Evolutionary conservation across 164 flowering plant genomes (phyloP), one percentile per base, ranked within the genome.

Genomic region (Chimonanthus praecox): DNA sequence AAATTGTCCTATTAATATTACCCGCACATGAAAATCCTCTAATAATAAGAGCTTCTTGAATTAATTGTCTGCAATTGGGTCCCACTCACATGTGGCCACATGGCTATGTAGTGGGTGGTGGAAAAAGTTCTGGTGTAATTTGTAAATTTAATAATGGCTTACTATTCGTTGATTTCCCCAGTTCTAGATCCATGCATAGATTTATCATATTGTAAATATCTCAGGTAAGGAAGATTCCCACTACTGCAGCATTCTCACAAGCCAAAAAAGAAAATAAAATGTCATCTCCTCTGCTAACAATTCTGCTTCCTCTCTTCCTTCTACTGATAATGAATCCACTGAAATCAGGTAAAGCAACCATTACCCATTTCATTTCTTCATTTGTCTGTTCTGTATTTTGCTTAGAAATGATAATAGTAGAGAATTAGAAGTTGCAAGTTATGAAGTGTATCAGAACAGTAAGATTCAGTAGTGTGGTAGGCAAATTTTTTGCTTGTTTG

Each of bases 301-400:
- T 75, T 76, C 61, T 77, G 21, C 77, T 84, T 74, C 69, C 71
- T 74, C 70, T 83, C 60, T 74, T 87, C 80, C 2, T 82, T 66
- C 9, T 83, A 20, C 18, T 78, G 15, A 58, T 65, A 11, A 71
- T 81, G 2, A 33, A 33, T 67, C 65, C 78, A 51, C 82, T 65
- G 49, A 74, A 83, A 75, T 84, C 90, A 74, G 83, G 89, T 89
- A 82, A 73, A 50, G n/a, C 45, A 33, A 62, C 20, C 63, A 47
- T n/a, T 61, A 47, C 73, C 67, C 74, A 68, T 74, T 60, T 65
- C 45, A 66, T 10, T 47, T 73, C n/a, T 18, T 70, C 65, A 7
- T 7, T 44, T 43, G 15, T 65, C n/a, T 6, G 21, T 62, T 51
- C 4, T 51, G 58, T 9, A 15, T 51, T 10, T 51, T 51, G 13